Evolutionary conservation across 305 asterid genomes (phyloP).

Genomic region (Fraxinus xanthoxyloides): DNA sequence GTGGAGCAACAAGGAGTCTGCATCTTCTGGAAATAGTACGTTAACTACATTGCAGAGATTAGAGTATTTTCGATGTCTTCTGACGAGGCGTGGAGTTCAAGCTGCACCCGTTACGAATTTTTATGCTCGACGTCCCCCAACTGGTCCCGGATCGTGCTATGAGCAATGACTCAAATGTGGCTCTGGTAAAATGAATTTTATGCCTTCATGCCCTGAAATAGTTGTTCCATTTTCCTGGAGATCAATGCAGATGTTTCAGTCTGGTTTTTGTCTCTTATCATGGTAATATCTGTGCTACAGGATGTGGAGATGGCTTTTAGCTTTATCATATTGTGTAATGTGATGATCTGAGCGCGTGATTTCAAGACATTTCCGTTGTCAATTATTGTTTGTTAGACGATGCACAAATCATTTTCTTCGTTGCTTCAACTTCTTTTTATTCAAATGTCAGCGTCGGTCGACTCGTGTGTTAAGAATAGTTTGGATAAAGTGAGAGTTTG

Average conservation of each 20-base stretch:
- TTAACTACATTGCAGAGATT: conserved; percentile 46
- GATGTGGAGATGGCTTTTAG: background rate
- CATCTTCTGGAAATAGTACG: conserved; percentile 32
- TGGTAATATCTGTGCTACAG: background rate
- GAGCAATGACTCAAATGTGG: conserved; percentile 42
- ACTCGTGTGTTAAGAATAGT: background rate
- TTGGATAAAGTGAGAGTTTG: background rate
- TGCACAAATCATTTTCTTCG: background rate
- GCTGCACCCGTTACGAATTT: conserved; percentile 72
- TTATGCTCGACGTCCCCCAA: conserved; percentile 71
- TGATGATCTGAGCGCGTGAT: background rate
- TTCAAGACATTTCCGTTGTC: background rate
- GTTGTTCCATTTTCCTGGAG: background rate
- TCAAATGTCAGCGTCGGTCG: background rate
- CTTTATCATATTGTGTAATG: background rate
- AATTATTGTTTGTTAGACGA: background rate
- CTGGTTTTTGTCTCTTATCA: background rate
- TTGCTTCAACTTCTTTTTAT: background rate
- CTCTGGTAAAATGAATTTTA: background rate
- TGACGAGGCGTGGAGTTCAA: conserved; percentile 82
- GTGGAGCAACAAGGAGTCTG: conserved; percentile 61
- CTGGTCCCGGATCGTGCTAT: conserved; percentile 81
- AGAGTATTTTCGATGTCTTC: conserved; percentile 75
- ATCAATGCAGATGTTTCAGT: background rate
- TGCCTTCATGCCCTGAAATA: background rate